Percentiles rank a stretch among this genome's conserved stretches.
phyloP scores from a whole-genome alignment of 2,329 filamentous ascomycete genomes.

The Aspergillus luchuensis region DNA sequence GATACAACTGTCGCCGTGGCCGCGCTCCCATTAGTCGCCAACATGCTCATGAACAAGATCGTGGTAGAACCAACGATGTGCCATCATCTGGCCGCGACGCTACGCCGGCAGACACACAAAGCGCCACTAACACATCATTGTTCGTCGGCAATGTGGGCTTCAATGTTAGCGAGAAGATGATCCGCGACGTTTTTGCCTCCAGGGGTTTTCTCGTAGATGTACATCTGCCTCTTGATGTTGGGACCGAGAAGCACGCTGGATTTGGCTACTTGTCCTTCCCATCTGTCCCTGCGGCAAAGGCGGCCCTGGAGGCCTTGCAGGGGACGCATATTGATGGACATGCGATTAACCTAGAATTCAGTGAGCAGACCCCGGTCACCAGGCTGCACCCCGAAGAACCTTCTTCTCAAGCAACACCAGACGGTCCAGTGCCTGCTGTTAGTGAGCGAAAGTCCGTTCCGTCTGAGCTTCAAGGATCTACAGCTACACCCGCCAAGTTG shows the following conservation, averaged over 20 bases:
- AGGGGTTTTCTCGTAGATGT: constrained; percentile 42
- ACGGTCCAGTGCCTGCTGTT: background rate
- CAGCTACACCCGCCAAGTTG: background rate
- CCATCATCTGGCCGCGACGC: background rate
- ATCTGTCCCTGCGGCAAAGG: constrained; percentile 37
- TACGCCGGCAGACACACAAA: background rate
- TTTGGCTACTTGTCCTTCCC: constrained; percentile 45
- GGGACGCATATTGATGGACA: constrained; percentile 42
- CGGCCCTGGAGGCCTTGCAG: constrained; percentile 40
- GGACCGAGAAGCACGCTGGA: constrained; percentile 39
- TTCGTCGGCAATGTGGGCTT: constrained; percentile 47
- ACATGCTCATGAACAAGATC: background rate
- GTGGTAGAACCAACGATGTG: background rate
- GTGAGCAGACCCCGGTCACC: constrained; percentile 31
- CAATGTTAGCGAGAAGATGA: constrained; percentile 38
- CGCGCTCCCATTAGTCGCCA: background rate
- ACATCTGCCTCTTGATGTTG: constrained; percentile 36
- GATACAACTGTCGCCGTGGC: background rate
- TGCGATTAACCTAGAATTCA: constrained; percentile 44
- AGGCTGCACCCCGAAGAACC: constrained; percentile 2
- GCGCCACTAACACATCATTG: constrained; percentile 19
- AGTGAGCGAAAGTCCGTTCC: background rate
- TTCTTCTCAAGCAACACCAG: background rate
- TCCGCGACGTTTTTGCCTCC: constrained; percentile 40
- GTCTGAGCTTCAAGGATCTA: constrained; percentile 8